Conservation (phyloP, 2,329 filamentous ascomycete species). For the Aureobasidium vineae region DNA sequence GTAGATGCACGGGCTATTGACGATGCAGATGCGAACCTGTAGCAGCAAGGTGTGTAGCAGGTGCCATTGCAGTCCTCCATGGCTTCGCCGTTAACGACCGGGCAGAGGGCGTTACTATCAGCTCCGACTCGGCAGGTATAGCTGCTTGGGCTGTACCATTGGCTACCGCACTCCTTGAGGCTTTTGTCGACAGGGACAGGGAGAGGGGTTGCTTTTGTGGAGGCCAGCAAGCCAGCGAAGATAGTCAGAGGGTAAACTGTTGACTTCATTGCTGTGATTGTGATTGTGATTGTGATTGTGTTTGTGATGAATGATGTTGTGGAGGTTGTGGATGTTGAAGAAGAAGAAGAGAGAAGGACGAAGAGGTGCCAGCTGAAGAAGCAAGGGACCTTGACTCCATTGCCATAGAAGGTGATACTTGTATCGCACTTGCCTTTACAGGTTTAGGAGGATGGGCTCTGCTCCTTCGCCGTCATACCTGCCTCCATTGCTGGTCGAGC, state of each 20-base stretch:
- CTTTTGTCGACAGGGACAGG: background rate
- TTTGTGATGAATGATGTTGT: conserved; percentile 7
- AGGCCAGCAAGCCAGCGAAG: conserved; percentile 5
- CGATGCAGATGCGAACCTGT: conserved; percentile 17
- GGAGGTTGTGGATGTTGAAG: background rate
- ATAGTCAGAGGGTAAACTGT: background rate
- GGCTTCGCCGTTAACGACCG: conserved; percentile 28
- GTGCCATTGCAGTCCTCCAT: conserved; percentile 25
- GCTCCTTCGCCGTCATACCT: background rate
- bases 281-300: background rate
- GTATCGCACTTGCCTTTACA: conserved; percentile 2
- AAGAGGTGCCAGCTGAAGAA: background rate
- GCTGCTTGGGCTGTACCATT: conserved; percentile 27
- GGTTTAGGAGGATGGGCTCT: background rate
- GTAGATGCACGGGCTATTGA: background rate
- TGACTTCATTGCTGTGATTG: conserved; percentile 11
- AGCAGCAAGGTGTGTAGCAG: conserved; percentile 27
- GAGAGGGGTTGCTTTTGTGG: conserved; percentile 1
- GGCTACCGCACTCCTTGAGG: conserved; percentile 23
- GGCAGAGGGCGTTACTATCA: conserved; percentile 25
- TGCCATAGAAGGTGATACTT: background rate
- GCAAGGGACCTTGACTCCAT: background rate
- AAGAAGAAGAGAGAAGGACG: background rate
- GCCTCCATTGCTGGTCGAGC: background rate
- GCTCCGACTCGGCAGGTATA: conserved; percentile 27